These are phyloP conservation scores for Phytophthora multivora DNA, from an alignment of 352 stramenopile genomes.

Conservation along the genomic window DNA sequence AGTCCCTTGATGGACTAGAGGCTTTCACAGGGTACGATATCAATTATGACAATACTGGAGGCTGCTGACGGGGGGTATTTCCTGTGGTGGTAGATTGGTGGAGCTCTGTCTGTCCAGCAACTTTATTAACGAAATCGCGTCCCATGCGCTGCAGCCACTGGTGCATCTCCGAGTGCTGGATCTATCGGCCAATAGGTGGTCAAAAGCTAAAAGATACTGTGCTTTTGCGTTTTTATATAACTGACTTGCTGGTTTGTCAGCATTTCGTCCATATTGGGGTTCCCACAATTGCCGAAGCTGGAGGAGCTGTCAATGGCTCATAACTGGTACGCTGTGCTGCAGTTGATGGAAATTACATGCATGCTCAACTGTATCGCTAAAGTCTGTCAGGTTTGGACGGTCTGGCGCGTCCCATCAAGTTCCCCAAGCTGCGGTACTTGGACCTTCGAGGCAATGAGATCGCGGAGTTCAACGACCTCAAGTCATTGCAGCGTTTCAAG, in stretches of 20 bases:
- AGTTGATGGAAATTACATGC: not conserved
- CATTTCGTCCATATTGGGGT: slow-evolving; percentile 57
- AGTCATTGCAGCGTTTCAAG: slow-evolving; percentile 57
- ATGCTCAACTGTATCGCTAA: not conserved
- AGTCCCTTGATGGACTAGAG: slow-evolving; percentile 70
- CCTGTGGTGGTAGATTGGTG: slow-evolving; percentile 36
- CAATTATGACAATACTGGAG: not conserved
- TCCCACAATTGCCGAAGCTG: slow-evolving; percentile 63
- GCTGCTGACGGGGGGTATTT: not conserved
- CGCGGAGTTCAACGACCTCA: slow-evolving; percentile 38
- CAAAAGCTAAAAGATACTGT: not conserved
- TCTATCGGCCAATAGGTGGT: slow-evolving; percentile 75
- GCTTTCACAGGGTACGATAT: slow-evolving; percentile 46
- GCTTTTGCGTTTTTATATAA: not conserved
- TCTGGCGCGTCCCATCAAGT: slow-evolving; percentile 65
- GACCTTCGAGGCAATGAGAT: slow-evolving; percentile 77
- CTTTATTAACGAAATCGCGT: slow-evolving; percentile 74
- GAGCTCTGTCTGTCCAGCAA: slow-evolving; percentile 88
- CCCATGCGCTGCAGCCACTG: slow-evolving; percentile 63
- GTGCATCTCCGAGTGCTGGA: slow-evolving; percentile 72
- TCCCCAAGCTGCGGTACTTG: slow-evolving; percentile 71
- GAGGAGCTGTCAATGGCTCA: slow-evolving; percentile 79
- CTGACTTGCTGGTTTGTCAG: slow-evolving; percentile 26
- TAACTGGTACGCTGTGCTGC: slow-evolving; percentile 50
- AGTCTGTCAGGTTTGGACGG: slow-evolving; percentile 63